Base-by-base conservation (phyloP, 2,329 filamentous ascomycete species). In the Verticillium dahliae region DNA sequence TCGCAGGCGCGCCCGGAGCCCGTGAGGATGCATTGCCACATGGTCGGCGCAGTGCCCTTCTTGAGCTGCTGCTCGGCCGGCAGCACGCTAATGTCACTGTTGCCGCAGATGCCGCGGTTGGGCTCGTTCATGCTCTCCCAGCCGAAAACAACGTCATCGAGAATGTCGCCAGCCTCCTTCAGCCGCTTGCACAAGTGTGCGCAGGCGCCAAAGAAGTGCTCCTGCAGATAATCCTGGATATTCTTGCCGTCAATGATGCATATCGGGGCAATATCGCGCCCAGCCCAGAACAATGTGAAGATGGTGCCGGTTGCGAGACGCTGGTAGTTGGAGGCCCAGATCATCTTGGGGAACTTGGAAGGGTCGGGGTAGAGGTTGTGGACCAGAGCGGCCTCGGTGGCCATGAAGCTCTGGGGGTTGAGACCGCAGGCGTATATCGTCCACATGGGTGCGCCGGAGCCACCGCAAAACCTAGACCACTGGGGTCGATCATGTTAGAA, bases 91-190 rank as follows among this genome's bases (percentile, higher is more conserved):
- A 99, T 81, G 71, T 98, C 92, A 63, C 87, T 83, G 70, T 91
- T 89, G 13, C 93, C 93, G 57, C 96, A 86, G 71, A 97, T 81
- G 31, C 96, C 94, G 70, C 90, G 85, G 73, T 96, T 95, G 1
- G 95, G 95, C 75, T 99, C 95, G 71, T 99, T 99, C 75, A 98
- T 80, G 70, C 88, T 97, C 78, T 99, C 95, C 90, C 94, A 99
- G 1, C 95, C 95, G 68, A 98, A 89, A 6, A 99, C 87, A 35
- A 95, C 87, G 27, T 93, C 88, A 65, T 95, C 85, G 71, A 96
- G 90, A 13, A 99, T 80, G 71, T 92, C 93, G 0, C 92, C 93
- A 1, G 95, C 93, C 68, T 98, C 92, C 62, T 92, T 87, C 66
- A 99, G 96, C 62, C 90, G 85, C 71, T 85, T 84, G 0, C 93